Conservation (phyloP, 2,329 filamentous ascomycete species). For the Saccharata proteae region DNA sequence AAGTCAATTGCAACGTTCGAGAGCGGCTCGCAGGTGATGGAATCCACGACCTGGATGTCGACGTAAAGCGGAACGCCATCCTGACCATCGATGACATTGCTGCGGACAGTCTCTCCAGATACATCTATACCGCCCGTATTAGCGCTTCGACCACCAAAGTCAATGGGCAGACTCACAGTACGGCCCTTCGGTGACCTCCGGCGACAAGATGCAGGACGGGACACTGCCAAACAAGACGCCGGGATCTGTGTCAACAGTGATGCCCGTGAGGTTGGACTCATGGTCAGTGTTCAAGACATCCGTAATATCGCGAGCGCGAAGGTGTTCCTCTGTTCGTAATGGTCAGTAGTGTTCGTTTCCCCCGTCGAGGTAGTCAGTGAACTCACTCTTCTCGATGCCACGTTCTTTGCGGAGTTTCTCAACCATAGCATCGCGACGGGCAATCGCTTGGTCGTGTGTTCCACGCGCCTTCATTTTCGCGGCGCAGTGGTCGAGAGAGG, state of each 20-base stretch:
- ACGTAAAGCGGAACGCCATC: slow-evolving; percentile 24
- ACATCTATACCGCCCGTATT: no score
- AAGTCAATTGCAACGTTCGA: slow-evolving; percentile 39
- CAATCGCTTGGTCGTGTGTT: slow-evolving; percentile 27
- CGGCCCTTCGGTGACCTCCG: slow-evolving; percentile 21
- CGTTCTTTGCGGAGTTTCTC: slow-evolving; percentile 6
- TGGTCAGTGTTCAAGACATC: slow-evolving; percentile 14
- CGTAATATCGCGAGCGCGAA: slow-evolving; percentile 5
- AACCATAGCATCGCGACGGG: slow-evolving; percentile 26
- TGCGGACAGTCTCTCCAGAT: slow-evolving; percentile 38
- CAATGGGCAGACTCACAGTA: no score
- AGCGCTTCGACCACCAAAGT: no score
- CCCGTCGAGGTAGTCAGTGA: neutral
- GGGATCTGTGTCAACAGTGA: slow-evolving; percentile 14
- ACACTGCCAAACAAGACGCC: slow-evolving; percentile 18
- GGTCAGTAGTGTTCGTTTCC: neutral
- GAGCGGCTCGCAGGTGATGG: slow-evolving; percentile 41
- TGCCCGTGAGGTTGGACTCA: slow-evolving; percentile 19
- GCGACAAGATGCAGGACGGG: slow-evolving; percentile 20
- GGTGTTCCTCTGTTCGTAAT: neutral
- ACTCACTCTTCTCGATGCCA: slow-evolving; percentile 5
- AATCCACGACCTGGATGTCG: slow-evolving; percentile 43
- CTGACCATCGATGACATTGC: slow-evolving; percentile 36
- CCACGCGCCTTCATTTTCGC: slow-evolving; percentile 27
- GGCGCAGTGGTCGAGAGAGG: slow-evolving; percentile 25